Evolutionary conservation across 2,329 filamentous ascomycete species (phyloP), one percentile per base, ranked within the genome.

Genomic region (Pyrenophora seminiperda): DNA sequence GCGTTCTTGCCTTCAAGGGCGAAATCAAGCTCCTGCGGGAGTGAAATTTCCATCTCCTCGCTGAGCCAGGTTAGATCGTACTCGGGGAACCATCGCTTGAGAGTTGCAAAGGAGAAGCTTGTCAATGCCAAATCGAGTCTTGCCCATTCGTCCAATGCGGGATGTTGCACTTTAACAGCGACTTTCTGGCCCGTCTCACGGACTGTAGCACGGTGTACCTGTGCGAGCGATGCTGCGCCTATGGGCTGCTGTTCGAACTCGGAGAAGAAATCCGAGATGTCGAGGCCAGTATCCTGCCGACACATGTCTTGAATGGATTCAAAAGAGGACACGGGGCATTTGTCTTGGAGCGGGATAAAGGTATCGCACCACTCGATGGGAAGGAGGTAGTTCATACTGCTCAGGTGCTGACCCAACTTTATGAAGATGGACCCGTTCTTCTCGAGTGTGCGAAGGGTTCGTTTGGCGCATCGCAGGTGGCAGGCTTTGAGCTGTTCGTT

Each of bases 401-500:
- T 96, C 74, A 99, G 74, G 75, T 99, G 94, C 67, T 99, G 94
- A 6, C 94, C 94, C 31, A 99, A 79, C 75, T 99, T 99, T 72
- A 99, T 97, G 65, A 97, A 99, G 57, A 99, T 96, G 20, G 93
- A 96, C 19, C 95, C 94, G 73, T 97, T 97, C 79, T 90, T 91
- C 79, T 99, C 94, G 58, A 97, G 77, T 1, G 95, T 92, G 49
- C 81, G 83, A 33, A 97, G 78, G 1, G 94, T 97, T 54, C 94
- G 85, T 65, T 91, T 83, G 22, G 94, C 94, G 76, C 94, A 99
- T 73, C 94, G 84, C 71, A 95, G 88, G 74, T 99, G 94, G 69
- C 94, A 97, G 56, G 86, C 86, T 61, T 85, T 88, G 43, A 99
- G 78, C 30, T 88, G 73, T n/a, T 75, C 78, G n/a, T 83, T 78